These are phyloP conservation scores for maize (Zea mays) DNA, from an alignment of 176 grass and related monocot species.

Conservation along the genomic window Zm-B73-REFERENCE-NAM-5.0 NC_050098.1:196072001-196072500, in stretches of 20 bases:
- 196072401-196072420: slow-evolving; percentile 19
- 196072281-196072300: background rate
- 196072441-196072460: too few relatives aligned
- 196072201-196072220: slow-evolving; percentile 42
- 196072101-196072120: background rate
- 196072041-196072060: background rate
- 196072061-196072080: background rate
- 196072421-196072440: background rate
- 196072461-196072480: too few relatives aligned
- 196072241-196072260: slow-evolving; percentile 29
- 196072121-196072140: slow-evolving; percentile 33
- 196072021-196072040: slow-evolving; percentile 17
- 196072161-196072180: slow-evolving; percentile 33
- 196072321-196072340: background rate
- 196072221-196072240: slow-evolving; percentile 36
- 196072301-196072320: slow-evolving; percentile 3
- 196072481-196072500: too few relatives aligned
- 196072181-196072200: slow-evolving; percentile 42
- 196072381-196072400: slow-evolving; percentile 12
- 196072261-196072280: slow-evolving; percentile 30
- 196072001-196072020: slow-evolving; percentile 13
- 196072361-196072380: slow-evolving; percentile 22
- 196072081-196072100: background rate
- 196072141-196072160: slow-evolving; percentile 42
- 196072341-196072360: slow-evolving; percentile 26